Base-by-base conservation (phyloP, 139 green algal genomes). In the Tetraselmis chui region DNA sequence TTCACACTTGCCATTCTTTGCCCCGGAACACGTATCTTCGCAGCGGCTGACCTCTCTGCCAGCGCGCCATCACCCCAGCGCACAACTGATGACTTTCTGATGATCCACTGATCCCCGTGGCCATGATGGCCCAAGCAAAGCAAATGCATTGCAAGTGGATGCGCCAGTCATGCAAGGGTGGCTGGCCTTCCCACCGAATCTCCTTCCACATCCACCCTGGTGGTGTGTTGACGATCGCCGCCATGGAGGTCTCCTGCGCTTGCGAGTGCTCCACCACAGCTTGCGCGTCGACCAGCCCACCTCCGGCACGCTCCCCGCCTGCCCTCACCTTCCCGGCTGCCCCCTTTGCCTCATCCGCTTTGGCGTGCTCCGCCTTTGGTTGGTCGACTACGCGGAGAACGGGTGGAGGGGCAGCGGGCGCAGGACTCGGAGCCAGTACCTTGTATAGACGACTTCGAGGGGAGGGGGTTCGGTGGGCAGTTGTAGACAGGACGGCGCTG, bases 1-100 rank as follows among this genome's bases (percentile, higher is more conserved):
- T 22, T 81, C 23, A 22, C 77, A 81, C 31, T 28, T 81, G 11
- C 77, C 77, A 22, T 30, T 81, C 26, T 67, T 29, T 2, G 77
- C 77, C 2, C 2, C 30, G 18, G 30, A 28, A 22, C 77, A 81
- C 11, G 77, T 32, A 22, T 81, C 27, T 28, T 81, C 77, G 77
- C 77, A 81, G 45, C 45, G 45, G 5, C 11, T 18, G 5, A 67
- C 45, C 45, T 67, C 45, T 18, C 45, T 67, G 45, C 45, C 45
- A 5, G 45, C 45, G 45, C 45, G 18, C 18, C 45, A 67, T 5
- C 11, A 67, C 45, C 45, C 45, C 18, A 67, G 45, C 45, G 11
- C 18, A 18, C 45, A 67, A 25, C 11, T 67, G 45, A 18, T 67
- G 45, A 18, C 11, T 18, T 18, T 67, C 45, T n/a, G n/a, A n/a